A percentile compares a stretch with the other conserved stretches of the same genome.
Evolutionary conservation across 306 rosid genomes (phyloP).

Genomic region (Acacia crassicarpa): DNA sequence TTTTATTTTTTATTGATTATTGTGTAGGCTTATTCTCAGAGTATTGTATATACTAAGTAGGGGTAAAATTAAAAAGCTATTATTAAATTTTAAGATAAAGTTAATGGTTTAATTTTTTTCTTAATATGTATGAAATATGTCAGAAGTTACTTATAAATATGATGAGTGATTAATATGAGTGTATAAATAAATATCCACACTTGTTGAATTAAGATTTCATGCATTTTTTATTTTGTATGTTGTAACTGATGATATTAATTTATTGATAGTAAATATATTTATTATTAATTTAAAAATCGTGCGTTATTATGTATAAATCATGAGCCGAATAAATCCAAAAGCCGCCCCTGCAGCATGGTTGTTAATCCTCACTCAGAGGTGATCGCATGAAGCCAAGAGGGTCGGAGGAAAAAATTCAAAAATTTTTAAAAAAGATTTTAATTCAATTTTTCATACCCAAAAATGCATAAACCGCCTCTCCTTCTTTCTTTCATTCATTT

Average conservation of each 20-base stretch:
- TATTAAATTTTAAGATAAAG: too few relatives aligned
- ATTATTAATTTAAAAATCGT: neutral
- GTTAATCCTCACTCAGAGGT: neutral
- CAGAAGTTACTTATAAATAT: too few relatives aligned
- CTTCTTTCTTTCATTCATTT: neutral
- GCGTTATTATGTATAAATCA: neutral
- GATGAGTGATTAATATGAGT: neutral
- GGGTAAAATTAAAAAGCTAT: too few relatives aligned
- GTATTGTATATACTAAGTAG: too few relatives aligned
- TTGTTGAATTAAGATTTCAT: neutral
- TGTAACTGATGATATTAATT: neutral
- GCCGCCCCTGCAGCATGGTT: neutral
- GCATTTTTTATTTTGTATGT: neutral
- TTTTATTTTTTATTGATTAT: too few relatives aligned
- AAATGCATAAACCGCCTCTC: constrained; percentile 24
- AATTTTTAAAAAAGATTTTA: neutral
- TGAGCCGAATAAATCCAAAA: neutral
- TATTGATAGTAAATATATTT: neutral
- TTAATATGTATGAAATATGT: too few relatives aligned
- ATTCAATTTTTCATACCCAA: neutral
- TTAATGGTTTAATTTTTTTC: too few relatives aligned
- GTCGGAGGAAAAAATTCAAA: neutral
- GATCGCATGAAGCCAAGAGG: neutral
- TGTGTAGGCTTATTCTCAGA: too few relatives aligned
- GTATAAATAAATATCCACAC: neutral